phyloP scores from a whole-genome alignment of 2,329 filamentous ascomycete genomes.

The Metarhizium robertsii region DNA sequence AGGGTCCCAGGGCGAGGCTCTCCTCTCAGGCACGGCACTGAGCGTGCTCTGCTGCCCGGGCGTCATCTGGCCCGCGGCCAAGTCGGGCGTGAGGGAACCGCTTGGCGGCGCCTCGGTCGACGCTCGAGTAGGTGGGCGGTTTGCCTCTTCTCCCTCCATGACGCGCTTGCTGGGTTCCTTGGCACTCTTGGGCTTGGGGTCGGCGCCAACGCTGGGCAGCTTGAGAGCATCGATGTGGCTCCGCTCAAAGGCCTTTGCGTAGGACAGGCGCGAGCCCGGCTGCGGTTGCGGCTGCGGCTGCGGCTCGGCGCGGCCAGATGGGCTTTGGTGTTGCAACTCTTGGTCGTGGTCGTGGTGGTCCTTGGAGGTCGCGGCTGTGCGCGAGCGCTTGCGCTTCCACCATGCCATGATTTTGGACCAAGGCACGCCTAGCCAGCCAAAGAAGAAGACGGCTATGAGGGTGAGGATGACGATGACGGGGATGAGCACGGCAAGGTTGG shows the following conservation, averaged over 20 bases:
- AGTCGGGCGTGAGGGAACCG: not conserved
- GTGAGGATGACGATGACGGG: not conserved
- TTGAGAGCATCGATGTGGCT: not conserved
- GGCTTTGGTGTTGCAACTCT: not conserved
- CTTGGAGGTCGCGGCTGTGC: not conserved
- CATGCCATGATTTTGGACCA: not conserved
- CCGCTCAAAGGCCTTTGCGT: not conserved
- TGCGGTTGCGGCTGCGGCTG: too few species aligned
- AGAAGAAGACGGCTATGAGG: not conserved
- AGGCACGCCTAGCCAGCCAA: not conserved
- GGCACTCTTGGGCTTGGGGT: not conserved
- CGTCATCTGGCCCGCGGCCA: not conserved
- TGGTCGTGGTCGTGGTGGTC: not conserved
- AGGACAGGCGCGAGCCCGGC: too few species aligned
- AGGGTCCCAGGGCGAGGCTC: not conserved
- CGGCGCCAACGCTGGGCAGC: not conserved
- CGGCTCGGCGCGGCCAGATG: not conserved
- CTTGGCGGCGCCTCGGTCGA: not conserved
- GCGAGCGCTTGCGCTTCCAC: not conserved
- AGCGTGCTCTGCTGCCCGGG: not conserved
- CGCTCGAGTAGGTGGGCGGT: not conserved
- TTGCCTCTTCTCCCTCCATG: not conserved
- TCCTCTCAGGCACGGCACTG: not conserved
- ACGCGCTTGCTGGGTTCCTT: not conserved
- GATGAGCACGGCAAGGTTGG: not conserved